Evolutionary conservation across 305 asterid genomes (phyloP), one percentile per base, ranked within the genome.

Genomic region (Rubia tinctorum): DNA sequence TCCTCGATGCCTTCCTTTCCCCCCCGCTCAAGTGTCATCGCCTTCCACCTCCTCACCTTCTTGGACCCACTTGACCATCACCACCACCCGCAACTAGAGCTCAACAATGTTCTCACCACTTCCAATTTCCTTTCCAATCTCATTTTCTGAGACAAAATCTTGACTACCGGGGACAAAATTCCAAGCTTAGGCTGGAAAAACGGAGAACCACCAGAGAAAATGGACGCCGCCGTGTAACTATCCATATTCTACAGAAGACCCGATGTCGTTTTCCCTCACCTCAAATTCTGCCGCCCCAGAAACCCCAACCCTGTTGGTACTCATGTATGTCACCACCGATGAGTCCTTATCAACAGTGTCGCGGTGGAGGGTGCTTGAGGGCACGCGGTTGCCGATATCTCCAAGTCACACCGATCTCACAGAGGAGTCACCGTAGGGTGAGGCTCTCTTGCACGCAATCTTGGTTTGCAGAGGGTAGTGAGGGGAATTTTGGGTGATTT

Each of bases 161-260:
- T 96, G 53, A 91, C 79, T 11, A 90, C 77, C 5, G 96, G 92
- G 6, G 88, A 87, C 60, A 69, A 82, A 73, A 77, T 77, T 71
- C 91, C 91, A 43, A 79, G 73, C 80, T 63, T 82, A 13, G 85
- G 83, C 79, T 87, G 89, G 45, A 84, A 71, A 71, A 89, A 85
- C n/a, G 78, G 73, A 43, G 91, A 84, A 71, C 86, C 84, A 44
- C 81, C 88, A 44, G 80, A 85, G 2, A 81, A 72, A 45, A 89
- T 73, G 2, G 86, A 80, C 15, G 83, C 78, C 25, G 88, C 86
- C 74, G 79, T 82, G 55, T 71, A 86, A 79, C 93, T 88, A 81
- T 90, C 90, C 90, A 87, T 84, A 74, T 82, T 80, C 95, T 95
- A 90, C 66, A 90, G 80, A 68, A 90, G 88, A 67, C 74, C 80